phyloP scores from a whole-genome alignment of 345 rosid species.

The Citrus reticulata region DNA sequence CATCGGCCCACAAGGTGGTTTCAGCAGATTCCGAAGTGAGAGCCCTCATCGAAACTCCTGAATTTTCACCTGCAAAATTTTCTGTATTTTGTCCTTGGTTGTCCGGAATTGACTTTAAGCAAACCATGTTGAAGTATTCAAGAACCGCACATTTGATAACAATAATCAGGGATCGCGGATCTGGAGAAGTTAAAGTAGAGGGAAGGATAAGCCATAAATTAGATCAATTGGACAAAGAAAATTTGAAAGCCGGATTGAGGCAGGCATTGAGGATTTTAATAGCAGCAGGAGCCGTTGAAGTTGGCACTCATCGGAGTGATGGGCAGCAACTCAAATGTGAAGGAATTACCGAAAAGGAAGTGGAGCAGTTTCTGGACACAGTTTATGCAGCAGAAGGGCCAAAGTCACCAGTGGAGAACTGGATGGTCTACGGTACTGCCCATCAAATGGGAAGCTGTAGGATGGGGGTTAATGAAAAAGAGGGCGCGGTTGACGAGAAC shows the following conservation, averaged over 20 bases:
- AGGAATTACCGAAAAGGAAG: conserved; percentile 32
- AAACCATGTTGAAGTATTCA: conserved; percentile 42
- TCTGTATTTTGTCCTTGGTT: conserved; percentile 45
- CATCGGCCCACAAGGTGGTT: conserved; percentile 44
- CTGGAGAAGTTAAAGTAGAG: conserved; percentile 43
- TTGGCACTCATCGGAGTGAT: conserved; percentile 58
- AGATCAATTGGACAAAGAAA: conserved; percentile 33
- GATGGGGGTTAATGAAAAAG: conserved; percentile 43
- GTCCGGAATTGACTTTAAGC: conserved; percentile 49
- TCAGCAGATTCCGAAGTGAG: conserved; percentile 34
- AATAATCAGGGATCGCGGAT: conserved; percentile 46
- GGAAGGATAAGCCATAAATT: conserved; percentile 36
- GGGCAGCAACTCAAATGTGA: conserved; percentile 45
- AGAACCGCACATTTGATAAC: conserved; percentile 53
- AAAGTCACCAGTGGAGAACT: conserved; percentile 27
- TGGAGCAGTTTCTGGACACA: conserved; percentile 45
- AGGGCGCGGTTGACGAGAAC: conserved; percentile 50
- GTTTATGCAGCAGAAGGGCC: conserved; percentile 34
- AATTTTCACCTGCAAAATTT: conserved; percentile 43
- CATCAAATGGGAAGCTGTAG: conserved; percentile 76
- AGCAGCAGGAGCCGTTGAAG: conserved; percentile 69
- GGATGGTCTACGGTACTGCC: conserved; percentile 42
- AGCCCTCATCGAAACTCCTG: conserved; percentile 60
- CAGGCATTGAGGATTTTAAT: conserved; percentile 48
- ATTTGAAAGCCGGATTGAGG: conserved; percentile 44